Conservation (phyloP, 108 stramenopile species). For the Pseudonitzschia multistriata region DNA sequence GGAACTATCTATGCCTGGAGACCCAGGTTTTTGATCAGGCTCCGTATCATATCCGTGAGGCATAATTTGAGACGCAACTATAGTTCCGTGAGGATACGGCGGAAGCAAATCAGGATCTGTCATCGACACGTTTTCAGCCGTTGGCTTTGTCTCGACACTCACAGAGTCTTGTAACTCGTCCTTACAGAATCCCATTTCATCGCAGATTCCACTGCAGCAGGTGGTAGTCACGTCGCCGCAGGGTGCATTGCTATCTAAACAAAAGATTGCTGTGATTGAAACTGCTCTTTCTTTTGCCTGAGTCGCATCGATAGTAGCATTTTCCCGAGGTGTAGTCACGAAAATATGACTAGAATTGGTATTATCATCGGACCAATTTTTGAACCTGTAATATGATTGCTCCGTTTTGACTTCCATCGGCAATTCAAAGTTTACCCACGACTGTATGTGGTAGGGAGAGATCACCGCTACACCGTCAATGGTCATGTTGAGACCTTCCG, state of each 20-base stretch:
- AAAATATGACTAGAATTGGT: neutral
- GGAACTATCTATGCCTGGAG: neutral
- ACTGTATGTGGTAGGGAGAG: constrained; percentile 16
- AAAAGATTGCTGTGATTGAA: constrained; percentile 1
- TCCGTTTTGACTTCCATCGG: neutral
- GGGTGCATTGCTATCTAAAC: constrained; percentile 7
- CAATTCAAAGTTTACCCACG: constrained; percentile 27
- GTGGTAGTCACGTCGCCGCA: neutral
- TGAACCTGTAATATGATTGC: constrained; percentile 21
- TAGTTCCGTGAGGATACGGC: neutral
- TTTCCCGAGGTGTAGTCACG: neutral
- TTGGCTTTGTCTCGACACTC: neutral
- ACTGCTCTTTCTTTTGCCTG: neutral
- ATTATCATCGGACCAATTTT: constrained; percentile 24
- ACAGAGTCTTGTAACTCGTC: neutral
- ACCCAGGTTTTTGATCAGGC: neutral
- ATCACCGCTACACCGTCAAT: constrained; percentile 5
- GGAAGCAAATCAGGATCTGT: neutral
- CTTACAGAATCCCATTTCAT: neutral
- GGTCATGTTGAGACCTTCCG: constrained; percentile 23
- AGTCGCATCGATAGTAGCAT: neutral
- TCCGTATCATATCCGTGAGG: neutral
- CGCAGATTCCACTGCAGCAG: constrained; percentile 6
- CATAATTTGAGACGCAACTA: no score
- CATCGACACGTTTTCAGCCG: no score